Conservation (phyloP, 768 basidiomycete species). For the Mycena maculata region DNA sequence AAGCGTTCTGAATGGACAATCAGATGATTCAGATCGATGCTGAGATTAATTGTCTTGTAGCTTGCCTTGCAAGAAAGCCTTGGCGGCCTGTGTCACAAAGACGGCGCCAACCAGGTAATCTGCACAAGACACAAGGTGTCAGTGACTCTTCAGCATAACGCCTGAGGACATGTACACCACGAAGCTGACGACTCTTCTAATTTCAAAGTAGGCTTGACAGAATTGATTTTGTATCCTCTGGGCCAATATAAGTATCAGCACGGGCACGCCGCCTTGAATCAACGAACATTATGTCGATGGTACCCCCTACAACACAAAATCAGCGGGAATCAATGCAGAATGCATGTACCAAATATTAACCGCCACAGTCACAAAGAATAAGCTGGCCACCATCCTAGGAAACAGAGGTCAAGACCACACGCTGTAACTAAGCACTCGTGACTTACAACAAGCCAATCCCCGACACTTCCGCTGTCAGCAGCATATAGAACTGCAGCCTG, state of each 20-base stretch:
- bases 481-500: constrained; percentile 38
- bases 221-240: constrained; percentile 36
- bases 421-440: too few species aligned
- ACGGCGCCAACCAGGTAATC: constrained; percentile 39
- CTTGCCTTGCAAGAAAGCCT: constrained; percentile 31
- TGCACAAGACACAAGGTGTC: not conserved
- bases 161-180: constrained; percentile 24
- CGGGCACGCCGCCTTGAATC: too few species aligned
- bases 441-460: constrained; percentile 37
- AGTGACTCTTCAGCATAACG: too few species aligned
- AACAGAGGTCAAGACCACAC: not conserved
- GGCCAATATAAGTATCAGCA: too few species aligned
- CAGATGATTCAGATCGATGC: not conserved
- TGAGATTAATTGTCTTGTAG: too few species aligned
- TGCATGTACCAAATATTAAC: constrained; percentile 22
- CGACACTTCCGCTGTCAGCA: constrained; percentile 34
- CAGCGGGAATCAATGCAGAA: not conserved
- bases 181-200: constrained; percentile 35
- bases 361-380: constrained; percentile 47
- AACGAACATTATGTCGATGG: constrained; percentile 36
- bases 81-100: constrained; percentile 36
- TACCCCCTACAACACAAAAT: too few species aligned
- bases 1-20: constrained; percentile 23
- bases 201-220: constrained; percentile 24
- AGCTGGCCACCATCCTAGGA: constrained; percentile 35